phyloP scores from a whole-genome alignment of 345 rosid genomes.

The Eucalyptus paniculata region DNA sequence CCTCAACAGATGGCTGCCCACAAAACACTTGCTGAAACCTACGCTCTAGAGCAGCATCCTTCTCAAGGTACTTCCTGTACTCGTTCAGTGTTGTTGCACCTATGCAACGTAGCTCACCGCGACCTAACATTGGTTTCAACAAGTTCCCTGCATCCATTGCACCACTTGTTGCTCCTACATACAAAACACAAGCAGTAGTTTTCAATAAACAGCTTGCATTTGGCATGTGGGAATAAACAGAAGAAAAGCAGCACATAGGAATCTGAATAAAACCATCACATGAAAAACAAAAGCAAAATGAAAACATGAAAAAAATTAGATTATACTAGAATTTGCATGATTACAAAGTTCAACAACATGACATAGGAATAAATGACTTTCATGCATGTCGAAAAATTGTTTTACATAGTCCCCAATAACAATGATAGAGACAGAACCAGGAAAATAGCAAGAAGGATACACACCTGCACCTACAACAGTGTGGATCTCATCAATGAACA shows the following conservation, averaged over 20 bases:
- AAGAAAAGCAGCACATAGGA: neutral
- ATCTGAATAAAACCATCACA: neutral
- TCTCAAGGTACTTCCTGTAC: slow-evolving; percentile 88
- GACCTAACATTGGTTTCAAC: slow-evolving; percentile 91
- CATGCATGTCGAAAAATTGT: neutral
- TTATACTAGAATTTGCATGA: neutral
- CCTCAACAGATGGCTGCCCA: slow-evolving; percentile 91
- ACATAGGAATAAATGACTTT: neutral
- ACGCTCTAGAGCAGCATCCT: slow-evolving; percentile 89
- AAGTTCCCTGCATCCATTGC: slow-evolving; percentile 97
- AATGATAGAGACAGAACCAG: neutral
- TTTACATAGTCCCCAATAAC: neutral
- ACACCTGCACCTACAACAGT: slow-evolving; percentile 91
- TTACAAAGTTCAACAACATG: neutral
- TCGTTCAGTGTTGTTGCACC: slow-evolving; percentile 93
- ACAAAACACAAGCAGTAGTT: neutral
- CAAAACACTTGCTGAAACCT: slow-evolving; percentile 95
- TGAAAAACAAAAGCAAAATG: neutral
- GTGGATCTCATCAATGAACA: slow-evolving; percentile 94
- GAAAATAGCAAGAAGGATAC: neutral
- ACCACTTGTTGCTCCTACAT: slow-evolving; percentile 60
- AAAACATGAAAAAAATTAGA: neutral
- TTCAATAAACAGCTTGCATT: neutral
- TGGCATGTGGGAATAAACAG: neutral
- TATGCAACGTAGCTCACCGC: slow-evolving; percentile 90